phyloP scores from a whole-genome alignment of 495 filamentous ascomycete species.

The Hypoxylon cercidicola region DNA sequence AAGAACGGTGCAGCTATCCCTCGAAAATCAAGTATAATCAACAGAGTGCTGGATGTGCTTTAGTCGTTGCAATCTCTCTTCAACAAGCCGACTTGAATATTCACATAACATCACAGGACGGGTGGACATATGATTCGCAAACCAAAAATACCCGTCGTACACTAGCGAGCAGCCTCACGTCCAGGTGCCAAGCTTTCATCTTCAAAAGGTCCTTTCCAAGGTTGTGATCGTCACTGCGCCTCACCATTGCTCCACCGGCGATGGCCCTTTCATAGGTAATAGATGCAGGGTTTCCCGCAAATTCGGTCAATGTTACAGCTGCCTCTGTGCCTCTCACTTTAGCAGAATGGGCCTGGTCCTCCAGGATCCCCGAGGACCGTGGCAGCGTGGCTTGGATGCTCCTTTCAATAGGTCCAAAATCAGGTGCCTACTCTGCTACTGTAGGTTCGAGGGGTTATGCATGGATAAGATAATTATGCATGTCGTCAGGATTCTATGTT shows the following conservation, averaged over 20 bases:
- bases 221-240: constrained; percentile 38
- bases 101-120: constrained; percentile 2
- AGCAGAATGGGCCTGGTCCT: constrained; percentile 13
- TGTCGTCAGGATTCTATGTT: constrained; percentile 23
- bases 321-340: constrained; percentile 9
- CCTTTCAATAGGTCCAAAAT: constrained; percentile 38
- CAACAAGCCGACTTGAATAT: neutral
- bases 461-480: constrained; percentile 9
- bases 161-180: constrained; percentile 26
- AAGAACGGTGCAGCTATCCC: neutral
- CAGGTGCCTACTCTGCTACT: no score
- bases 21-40: constrained; percentile 3
- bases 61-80: neutral
- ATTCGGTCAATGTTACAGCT: constrained; percentile 20
- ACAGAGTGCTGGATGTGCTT: neutral
- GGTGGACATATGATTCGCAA: neutral
- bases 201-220: constrained; percentile 22
- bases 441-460: constrained; percentile 14
- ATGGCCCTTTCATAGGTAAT: constrained; percentile 27
- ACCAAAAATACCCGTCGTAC: neutral
- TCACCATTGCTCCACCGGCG: constrained; percentile 18
- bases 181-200: constrained; percentile 28
- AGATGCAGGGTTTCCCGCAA: constrained; percentile 33
- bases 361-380: constrained; percentile 27
- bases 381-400: constrained; percentile 32